A percentile compares a stretch with the other conserved stretches of the same genome.
These are phyloP conservation scores for Arthrobotrys sinensis DNA, from an alignment of 2,329 filamentous ascomycete genomes.

Conservation along the genomic window DNA sequence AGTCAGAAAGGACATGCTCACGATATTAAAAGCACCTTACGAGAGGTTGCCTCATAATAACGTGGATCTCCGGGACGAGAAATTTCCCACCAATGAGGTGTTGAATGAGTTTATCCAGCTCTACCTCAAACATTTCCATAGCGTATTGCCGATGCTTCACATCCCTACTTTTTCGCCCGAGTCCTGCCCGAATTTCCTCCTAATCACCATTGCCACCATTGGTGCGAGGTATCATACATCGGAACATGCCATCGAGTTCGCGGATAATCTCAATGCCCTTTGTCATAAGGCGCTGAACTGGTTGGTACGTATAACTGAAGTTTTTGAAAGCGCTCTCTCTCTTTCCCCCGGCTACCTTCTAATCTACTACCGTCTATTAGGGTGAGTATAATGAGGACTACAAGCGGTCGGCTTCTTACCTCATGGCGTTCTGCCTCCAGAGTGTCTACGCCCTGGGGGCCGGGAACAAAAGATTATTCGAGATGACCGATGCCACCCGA, in stretches of 20 bases:
- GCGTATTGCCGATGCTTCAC: constrained; percentile 66
- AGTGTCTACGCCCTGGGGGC: constrained; percentile 64
- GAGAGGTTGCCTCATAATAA: constrained; percentile 63
- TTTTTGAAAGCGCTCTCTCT: background rate
- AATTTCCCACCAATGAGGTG: constrained; percentile 64
- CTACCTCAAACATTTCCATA: constrained; percentile 66
- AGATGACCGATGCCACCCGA: constrained; percentile 64
- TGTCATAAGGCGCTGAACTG: constrained; percentile 63
- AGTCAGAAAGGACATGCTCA: constrained; percentile 64
- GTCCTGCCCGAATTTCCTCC: constrained; percentile 63
- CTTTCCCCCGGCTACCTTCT: background rate
- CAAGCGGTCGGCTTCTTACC: constrained; percentile 63
- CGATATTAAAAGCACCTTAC: constrained; percentile 63
- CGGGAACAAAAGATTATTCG: constrained; percentile 64
- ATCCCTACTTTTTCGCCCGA: constrained; percentile 63
- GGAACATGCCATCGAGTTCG: constrained; percentile 64
- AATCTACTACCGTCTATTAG: constrained; percentile 46
- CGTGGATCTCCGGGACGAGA: constrained; percentile 61
- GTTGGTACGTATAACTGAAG: constrained; percentile 61
- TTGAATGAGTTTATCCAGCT: constrained; percentile 66
- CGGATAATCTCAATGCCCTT: constrained; percentile 64
- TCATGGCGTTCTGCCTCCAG: constrained; percentile 64
- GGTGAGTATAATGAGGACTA: constrained; percentile 64
- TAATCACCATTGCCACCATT: constrained; percentile 64
- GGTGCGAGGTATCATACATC: constrained; percentile 64